These are phyloP conservation scores for Pichia eremophila DNA, from an alignment of 805 yeast species.

Conservation along the genomic window DNA sequence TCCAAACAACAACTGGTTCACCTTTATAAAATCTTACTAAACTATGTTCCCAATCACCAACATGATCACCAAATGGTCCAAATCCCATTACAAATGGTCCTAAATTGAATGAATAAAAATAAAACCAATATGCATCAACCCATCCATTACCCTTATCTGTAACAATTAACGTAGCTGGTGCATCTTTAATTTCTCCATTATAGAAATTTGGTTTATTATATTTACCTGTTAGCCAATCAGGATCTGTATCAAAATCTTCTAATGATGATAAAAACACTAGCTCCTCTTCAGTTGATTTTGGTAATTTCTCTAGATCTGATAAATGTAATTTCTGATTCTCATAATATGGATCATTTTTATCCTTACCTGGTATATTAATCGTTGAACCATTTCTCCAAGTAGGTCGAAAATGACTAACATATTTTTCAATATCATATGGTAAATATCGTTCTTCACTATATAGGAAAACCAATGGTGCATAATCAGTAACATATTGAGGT, in stretches of 20 bases:
- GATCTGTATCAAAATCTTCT: slow-evolving; percentile 61
- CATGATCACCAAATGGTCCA: slow-evolving; percentile 95
- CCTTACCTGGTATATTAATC: slow-evolving; percentile 19
- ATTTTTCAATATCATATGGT: slow-evolving; percentile 73
- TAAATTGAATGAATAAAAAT: slow-evolving; percentile 84
- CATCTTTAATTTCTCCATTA: slow-evolving; percentile 62
- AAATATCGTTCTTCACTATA: slow-evolving; percentile 83
- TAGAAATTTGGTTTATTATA: slow-evolving; percentile 58
- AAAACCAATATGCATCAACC: slow-evolving; percentile 95
- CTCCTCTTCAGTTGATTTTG: slow-evolving; percentile 19
- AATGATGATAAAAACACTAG: slow-evolving; percentile 53
- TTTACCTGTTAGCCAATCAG: slow-evolving; percentile 79
- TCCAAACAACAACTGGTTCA: slow-evolving; percentile 77
- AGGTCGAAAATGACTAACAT: slow-evolving; percentile 56
- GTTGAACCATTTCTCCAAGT: slow-evolving; percentile 41
- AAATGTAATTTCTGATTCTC: slow-evolving; percentile 13
- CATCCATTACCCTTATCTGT: slow-evolving; percentile 91
- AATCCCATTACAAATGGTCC: slow-evolving; percentile 97
- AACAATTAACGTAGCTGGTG: slow-evolving; percentile 74
- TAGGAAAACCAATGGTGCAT: slow-evolving; percentile 72
- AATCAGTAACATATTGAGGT: slow-evolving; percentile 54
- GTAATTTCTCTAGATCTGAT: slow-evolving; percentile 29
- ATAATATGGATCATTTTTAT: slow-evolving; percentile 9
- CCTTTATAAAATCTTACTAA: slow-evolving; percentile 78
- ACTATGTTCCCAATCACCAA: slow-evolving; percentile 98